These are phyloP conservation scores for Rhizophora mangle DNA, from an alignment of 345 rosid species.

Conservation along the genomic window DNA sequence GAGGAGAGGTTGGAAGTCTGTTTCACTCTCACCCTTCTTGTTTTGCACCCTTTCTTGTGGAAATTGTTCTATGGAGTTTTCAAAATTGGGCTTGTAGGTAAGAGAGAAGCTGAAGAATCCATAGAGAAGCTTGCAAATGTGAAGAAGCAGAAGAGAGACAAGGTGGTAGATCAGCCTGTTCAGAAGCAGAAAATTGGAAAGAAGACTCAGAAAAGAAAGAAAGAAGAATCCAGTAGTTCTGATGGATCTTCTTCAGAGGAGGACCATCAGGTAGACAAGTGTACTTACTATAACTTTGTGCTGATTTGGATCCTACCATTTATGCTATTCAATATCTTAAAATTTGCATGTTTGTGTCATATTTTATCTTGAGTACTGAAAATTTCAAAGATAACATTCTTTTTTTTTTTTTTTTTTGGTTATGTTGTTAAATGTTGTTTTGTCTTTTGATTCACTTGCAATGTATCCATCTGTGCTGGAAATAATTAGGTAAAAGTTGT, in stretches of 20 bases:
- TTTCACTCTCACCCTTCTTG: no score
- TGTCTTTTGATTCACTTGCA: background rate
- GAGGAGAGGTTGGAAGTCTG: no score
- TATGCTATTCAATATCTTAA: background rate
- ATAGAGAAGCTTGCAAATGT: conserved; percentile 44
- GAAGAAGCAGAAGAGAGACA: conserved; percentile 65
- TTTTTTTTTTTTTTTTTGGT: no score
- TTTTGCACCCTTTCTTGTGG: no score
- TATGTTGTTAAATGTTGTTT: background rate
- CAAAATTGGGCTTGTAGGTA: conserved; percentile 34
- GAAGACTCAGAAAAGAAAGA: conserved; percentile 48
- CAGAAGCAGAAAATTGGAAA: conserved; percentile 43
- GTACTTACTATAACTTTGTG: background rate
- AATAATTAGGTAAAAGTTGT: conserved; percentile 24
- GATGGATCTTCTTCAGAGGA: conserved; percentile 53
- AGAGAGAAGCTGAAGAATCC: conserved; percentile 65
- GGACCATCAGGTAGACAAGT: conserved; percentile 41
- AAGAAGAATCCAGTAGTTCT: conserved; percentile 51
- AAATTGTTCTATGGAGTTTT: background rate
- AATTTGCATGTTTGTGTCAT: background rate
- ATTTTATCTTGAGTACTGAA: background rate
- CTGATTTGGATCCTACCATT: background rate
- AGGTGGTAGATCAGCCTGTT: conserved; percentile 40
- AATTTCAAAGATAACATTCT: no score
- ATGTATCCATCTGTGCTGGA: background rate